Percentiles rank a stretch among this genome's conserved stretches.
These are phyloP conservation scores for Kazachstania taianensis DNA, from an alignment of 805 yeast species.

Conservation along the genomic window DNA sequence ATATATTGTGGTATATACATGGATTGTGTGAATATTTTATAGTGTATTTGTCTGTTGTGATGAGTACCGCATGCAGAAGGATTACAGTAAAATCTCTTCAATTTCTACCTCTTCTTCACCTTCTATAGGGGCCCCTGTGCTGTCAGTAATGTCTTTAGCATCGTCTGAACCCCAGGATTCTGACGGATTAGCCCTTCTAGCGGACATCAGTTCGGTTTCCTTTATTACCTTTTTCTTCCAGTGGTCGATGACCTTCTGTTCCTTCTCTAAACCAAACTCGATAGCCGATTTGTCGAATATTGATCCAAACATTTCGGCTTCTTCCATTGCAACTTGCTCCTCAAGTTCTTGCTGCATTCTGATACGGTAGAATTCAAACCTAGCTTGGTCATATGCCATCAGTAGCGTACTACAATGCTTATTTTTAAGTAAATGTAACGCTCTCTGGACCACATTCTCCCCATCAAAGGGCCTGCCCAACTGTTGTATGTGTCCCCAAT, in stretches of 20 bases:
- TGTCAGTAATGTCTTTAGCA: slow-evolving; percentile 1
- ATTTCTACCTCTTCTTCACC: slow-evolving; percentile 2
- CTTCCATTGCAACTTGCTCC: slow-evolving; percentile 64
- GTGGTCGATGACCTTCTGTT: slow-evolving; percentile 55
- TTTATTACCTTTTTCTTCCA: slow-evolving; percentile 68
- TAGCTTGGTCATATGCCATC: slow-evolving; percentile 75
- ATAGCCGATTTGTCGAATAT: slow-evolving; percentile 51
- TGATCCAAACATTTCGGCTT: slow-evolving; percentile 77
- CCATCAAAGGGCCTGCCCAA: slow-evolving; percentile 71
- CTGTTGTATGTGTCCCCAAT: slow-evolving; percentile 79
- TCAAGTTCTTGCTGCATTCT: slow-evolving; percentile 79
- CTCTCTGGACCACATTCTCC: slow-evolving; percentile 74
- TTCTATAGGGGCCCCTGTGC: too few species aligned
- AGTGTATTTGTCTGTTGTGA: too few species aligned
- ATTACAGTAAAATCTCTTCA: too few species aligned
- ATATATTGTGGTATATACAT: too few species aligned
- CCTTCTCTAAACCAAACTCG: slow-evolving; percentile 60
- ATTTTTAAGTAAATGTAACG: slow-evolving; percentile 42
- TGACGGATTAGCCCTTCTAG: slow-evolving; percentile 32
- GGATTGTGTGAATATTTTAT: too few species aligned
- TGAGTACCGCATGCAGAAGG: too few species aligned
- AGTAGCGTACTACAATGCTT: slow-evolving; percentile 29
- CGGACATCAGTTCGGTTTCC: slow-evolving; percentile 46
- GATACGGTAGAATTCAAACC: slow-evolving; percentile 78
- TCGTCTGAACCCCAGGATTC: slow-evolving; percentile 18